Evolutionary conservation across 306 rosid species (phyloP).

Genomic region (Sophora flavescens): DNA sequence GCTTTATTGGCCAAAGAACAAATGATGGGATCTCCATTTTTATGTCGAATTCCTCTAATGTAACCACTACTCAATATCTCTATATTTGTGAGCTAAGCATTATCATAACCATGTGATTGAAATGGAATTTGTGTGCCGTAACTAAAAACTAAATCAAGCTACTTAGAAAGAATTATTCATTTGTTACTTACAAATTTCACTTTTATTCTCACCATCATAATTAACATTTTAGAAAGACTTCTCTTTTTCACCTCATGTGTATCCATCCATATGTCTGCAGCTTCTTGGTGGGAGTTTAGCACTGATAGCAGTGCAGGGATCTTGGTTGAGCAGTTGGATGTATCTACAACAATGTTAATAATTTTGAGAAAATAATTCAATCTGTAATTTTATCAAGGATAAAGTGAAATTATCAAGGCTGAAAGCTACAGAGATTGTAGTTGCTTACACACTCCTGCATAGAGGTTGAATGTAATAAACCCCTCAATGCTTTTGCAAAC

Average conservation of each 20-base stretch:
- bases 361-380: too few relatives aligned
- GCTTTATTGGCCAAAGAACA: slow-evolving; percentile 89
- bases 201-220: slow-evolving; percentile 1
- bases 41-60: slow-evolving; percentile 93
- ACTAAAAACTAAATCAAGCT: background rate
- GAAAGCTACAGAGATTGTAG: too few relatives aligned
- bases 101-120: background rate
- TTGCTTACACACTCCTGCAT: too few relatives aligned
- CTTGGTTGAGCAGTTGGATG: too few relatives aligned
- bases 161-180: too few relatives aligned
- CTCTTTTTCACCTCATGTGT: slow-evolving; percentile 12
- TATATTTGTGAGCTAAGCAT: slow-evolving; percentile 34
- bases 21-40: slow-evolving; percentile 65
- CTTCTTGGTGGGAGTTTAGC: slow-evolving; percentile 92
- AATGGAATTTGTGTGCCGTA: background rate
- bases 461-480: too few relatives aligned
- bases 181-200: background rate
- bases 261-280: slow-evolving; percentile 54
- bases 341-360: too few relatives aligned
- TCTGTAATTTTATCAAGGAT: too few relatives aligned
- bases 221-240: slow-evolving; percentile 3
- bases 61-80: slow-evolving; percentile 51
- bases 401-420: too few relatives aligned
- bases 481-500: too few relatives aligned
- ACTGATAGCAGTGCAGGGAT: too few relatives aligned